Evolutionary conservation across 2,329 filamentous ascomycete genomes (phyloP).

Genomic region (Aspergillus uvarum): DNA sequence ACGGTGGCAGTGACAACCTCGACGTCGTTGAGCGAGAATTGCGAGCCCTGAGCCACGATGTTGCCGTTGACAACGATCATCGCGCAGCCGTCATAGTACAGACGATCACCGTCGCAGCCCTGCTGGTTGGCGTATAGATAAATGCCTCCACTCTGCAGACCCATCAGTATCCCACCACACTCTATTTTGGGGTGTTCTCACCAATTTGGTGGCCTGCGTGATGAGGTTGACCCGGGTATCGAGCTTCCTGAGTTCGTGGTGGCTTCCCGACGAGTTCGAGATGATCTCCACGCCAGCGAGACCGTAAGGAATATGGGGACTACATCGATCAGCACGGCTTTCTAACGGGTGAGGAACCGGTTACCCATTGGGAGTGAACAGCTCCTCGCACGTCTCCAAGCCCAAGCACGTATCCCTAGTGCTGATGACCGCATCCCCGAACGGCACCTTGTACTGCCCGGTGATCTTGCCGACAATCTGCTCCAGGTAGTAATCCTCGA

Average conservation of each 20-base stretch:
- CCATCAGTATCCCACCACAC: slow-evolving; percentile 5
- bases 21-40: slow-evolving; percentile 65
- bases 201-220: slow-evolving; percentile 57
- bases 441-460: slow-evolving; percentile 57
- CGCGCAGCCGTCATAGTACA: slow-evolving; percentile 64
- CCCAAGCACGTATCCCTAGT: slow-evolving; percentile 64
- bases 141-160: slow-evolving; percentile 44
- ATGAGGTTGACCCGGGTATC: slow-evolving; percentile 65
- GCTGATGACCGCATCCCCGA: slow-evolving; percentile 67
- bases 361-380: slow-evolving; percentile 57
- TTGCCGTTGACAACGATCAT: slow-evolving; percentile 64
- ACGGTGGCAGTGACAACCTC: slow-evolving; percentile 67
- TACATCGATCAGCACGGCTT: slow-evolving; percentile 25
- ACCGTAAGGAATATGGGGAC: slow-evolving; percentile 60
- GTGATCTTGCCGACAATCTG: slow-evolving; percentile 58
- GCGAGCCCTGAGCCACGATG: slow-evolving; percentile 64
- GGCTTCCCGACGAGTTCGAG: slow-evolving; percentile 67
- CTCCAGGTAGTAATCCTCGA: slow-evolving; percentile 66
- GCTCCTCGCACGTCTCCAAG: slow-evolving; percentile 67
- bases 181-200: slow-evolving; percentile 2
- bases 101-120: slow-evolving; percentile 59
- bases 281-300: slow-evolving; percentile 67
- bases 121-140: slow-evolving; percentile 64
- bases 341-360: not conserved
- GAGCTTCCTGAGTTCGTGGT: slow-evolving; percentile 68